phyloP scores from a whole-genome alignment of 345 rosid genomes.

The Hypericum perforatum region DNA sequence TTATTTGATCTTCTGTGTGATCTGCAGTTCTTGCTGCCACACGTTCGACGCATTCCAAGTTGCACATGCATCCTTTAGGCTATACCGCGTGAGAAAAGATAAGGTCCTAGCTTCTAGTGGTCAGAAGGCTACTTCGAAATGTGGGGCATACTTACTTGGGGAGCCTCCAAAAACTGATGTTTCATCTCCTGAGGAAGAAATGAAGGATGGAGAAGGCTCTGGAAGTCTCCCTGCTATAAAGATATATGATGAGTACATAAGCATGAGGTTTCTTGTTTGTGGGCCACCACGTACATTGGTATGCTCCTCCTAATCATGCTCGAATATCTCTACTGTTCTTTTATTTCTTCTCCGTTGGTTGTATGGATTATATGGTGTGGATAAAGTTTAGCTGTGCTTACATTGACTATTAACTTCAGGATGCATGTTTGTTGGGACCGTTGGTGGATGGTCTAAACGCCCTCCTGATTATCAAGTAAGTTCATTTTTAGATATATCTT shows the following conservation, averaged over 20 bases:
- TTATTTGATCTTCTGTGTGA: constrained; percentile 10
- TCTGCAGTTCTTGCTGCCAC: constrained; percentile 80
- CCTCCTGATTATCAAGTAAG: constrained; percentile 84
- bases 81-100: constrained; percentile 48
- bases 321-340: too few species aligned
- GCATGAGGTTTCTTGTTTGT: constrained; percentile 79
- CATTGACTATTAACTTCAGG: constrained; percentile 35
- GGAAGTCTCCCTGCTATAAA: constrained; percentile 76
- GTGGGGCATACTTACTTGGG: constrained; percentile 73
- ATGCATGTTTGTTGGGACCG: constrained; percentile 48
- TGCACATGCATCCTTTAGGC: constrained; percentile 78
- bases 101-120: constrained; percentile 26
- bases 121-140: constrained; percentile 36
- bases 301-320: constrained; percentile 17
- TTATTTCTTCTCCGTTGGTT: too few species aligned
- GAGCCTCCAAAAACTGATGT: constrained; percentile 80
- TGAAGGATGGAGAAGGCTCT: constrained; percentile 58
- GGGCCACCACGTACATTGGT: constrained; percentile 60
- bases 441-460: constrained; percentile 92
- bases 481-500: constrained; percentile 13
- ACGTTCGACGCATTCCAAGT: constrained; percentile 87
- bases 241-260: constrained; percentile 90
- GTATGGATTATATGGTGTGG: too few species aligned
- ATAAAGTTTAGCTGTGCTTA: too few species aligned
- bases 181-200: constrained; percentile 46